Evolutionary conservation across 2,329 filamentous ascomycete genomes (phyloP).

Genomic region (Ilyonectria sp.): DNA sequence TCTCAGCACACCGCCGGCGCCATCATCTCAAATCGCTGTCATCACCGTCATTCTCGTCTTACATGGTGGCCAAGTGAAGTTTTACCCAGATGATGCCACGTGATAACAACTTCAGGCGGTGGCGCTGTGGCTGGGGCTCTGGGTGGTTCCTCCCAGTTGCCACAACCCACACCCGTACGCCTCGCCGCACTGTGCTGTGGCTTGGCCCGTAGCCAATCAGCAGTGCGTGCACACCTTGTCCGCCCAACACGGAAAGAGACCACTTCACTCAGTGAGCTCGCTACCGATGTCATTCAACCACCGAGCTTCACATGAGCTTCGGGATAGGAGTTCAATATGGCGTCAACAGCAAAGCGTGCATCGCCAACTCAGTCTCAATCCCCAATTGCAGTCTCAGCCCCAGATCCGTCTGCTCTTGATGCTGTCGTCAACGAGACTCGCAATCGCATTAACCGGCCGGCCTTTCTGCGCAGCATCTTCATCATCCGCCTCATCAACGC

Average conservation of each 20-base stretch:
- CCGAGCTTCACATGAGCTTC: constrained; percentile 1
- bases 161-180: background rate
- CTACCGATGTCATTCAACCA: constrained; percentile 2
- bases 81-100: background rate
- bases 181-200: too few species aligned
- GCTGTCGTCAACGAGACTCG: constrained; percentile 38
- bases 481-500: constrained; percentile 86
- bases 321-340: constrained; percentile 28
- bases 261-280: constrained; percentile 11
- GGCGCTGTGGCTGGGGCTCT: constrained; percentile 15
- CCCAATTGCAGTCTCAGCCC: background rate
- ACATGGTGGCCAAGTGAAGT: background rate
- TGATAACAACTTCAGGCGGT: constrained; percentile 12
- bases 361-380: background rate
- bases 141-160: background rate
- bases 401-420: constrained; percentile 6
- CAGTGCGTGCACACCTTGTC: constrained; percentile 15
- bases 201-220: constrained; percentile 22
- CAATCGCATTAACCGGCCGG: constrained; percentile 43
- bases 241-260: constrained; percentile 35
- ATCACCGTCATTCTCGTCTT: constrained; percentile 26
- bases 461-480: constrained; percentile 62
- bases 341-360: constrained; percentile 14
- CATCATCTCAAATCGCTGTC: background rate
- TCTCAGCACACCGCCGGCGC: constrained; percentile 13